These are phyloP conservation scores for Knoxia roxburghii DNA, from an alignment of 257 asterid genomes.

Conservation along the genomic window DNA sequence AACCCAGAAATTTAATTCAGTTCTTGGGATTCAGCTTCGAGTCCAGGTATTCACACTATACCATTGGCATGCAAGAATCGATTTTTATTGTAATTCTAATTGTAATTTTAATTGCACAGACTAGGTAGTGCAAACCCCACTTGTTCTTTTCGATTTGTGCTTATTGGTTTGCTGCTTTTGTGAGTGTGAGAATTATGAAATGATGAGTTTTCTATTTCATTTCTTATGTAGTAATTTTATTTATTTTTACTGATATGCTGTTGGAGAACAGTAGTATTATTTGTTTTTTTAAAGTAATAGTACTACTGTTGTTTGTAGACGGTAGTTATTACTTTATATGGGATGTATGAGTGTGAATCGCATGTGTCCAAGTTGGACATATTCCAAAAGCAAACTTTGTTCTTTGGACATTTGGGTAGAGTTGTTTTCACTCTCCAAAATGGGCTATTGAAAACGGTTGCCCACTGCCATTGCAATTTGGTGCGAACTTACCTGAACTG, in stretches of 20 bases:
- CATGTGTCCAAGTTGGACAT: neutral
- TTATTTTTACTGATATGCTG: neutral
- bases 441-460: neutral
- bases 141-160: neutral
- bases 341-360: neutral
- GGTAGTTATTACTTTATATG: neutral
- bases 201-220: neutral
- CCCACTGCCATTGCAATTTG: neutral
- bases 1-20: neutral
- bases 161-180: neutral
- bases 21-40: neutral
- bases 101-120: too few species aligned
- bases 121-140: neutral
- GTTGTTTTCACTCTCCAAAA: neutral
- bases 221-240: neutral
- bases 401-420: neutral
- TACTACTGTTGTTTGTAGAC: too few species aligned
- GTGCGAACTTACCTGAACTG: neutral
- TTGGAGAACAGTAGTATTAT: neutral
- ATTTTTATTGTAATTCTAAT: neutral
- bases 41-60: conserved; percentile 2
- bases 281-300: neutral
- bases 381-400: neutral
- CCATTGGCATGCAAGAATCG: conserved; percentile 3
- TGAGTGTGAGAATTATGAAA: neutral